A percentile compares a stretch with the other conserved stretches of the same genome.
These are phyloP conservation scores for Phytophthora ohioensis DNA, from an alignment of 352 stramenopile species.

Conservation along the genomic window DNA sequence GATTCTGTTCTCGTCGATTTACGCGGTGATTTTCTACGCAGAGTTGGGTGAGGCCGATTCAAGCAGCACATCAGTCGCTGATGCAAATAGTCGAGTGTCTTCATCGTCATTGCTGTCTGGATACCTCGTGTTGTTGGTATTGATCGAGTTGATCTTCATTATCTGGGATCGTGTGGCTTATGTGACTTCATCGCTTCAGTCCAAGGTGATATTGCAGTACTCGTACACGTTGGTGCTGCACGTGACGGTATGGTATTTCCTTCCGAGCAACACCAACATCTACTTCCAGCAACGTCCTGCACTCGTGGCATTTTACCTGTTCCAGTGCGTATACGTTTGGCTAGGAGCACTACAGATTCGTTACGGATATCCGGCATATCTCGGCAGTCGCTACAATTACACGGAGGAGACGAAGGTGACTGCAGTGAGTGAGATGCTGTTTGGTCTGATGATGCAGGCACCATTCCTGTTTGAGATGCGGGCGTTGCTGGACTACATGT, in stretches of 20 bases:
- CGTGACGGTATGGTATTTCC: slow-evolving; percentile 77
- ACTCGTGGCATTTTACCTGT: slow-evolving; percentile 82
- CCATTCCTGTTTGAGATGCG: slow-evolving; percentile 92
- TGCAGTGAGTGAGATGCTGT: slow-evolving; percentile 65
- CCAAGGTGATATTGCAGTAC: slow-evolving; percentile 86
- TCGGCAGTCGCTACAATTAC: slow-evolving; percentile 87
- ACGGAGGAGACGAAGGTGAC: slow-evolving; percentile 55
- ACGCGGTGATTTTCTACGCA: slow-evolving; percentile 83
- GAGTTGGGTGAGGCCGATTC: slow-evolving; percentile 67
- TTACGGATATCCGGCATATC: slow-evolving; percentile 88
- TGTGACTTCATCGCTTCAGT: slow-evolving; percentile 73
- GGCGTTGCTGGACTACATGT: slow-evolving; percentile 87
- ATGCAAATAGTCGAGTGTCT: slow-evolving; percentile 61
- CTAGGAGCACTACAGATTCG: slow-evolving; percentile 81
- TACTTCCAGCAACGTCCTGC: slow-evolving; percentile 82
- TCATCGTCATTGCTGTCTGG: slow-evolving; percentile 84
- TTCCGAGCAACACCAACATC: slow-evolving; percentile 76
- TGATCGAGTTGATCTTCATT: slow-evolving; percentile 83
- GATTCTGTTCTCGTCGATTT: slow-evolving; percentile 72
- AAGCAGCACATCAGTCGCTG: slow-evolving; percentile 41
- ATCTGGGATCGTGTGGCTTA: slow-evolving; percentile 90
- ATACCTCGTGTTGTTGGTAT: slow-evolving; percentile 86
- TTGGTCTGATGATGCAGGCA: slow-evolving; percentile 78
- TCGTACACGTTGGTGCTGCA: slow-evolving; percentile 76
- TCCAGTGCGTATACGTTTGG: slow-evolving; percentile 85